Conservation (phyloP, 371 early-diverging fungal species). For the Cokeromyces recurvatus region DNA sequence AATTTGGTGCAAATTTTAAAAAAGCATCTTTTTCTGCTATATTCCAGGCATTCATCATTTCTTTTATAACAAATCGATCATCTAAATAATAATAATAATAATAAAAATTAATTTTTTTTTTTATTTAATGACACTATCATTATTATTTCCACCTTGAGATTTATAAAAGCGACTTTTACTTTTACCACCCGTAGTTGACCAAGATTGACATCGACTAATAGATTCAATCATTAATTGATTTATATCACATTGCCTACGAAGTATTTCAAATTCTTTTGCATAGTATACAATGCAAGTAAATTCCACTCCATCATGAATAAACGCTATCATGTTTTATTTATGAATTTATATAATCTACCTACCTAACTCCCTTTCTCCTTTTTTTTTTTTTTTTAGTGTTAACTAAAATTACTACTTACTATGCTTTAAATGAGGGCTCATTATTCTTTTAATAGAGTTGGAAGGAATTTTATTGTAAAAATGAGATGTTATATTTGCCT, state of each 20-base stretch:
- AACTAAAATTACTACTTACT: constrained; percentile 18
- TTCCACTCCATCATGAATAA: constrained; percentile 64
- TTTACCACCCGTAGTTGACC: constrained; percentile 85
- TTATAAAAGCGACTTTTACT: constrained; percentile 60
- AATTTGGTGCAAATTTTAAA: constrained; percentile 85
- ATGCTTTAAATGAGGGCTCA: constrained; percentile 40
- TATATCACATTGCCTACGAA: constrained; percentile 76
- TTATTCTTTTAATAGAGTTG: background rate
- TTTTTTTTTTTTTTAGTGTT: no score
- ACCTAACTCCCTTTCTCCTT: no score
- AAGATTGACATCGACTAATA: constrained; percentile 72
- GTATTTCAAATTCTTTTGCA: constrained; percentile 81
- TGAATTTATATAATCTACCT: no score
- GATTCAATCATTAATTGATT: constrained; percentile 74
- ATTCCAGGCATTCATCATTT: constrained; percentile 72
- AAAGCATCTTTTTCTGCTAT: constrained; percentile 84
- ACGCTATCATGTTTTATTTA: constrained; percentile 38
- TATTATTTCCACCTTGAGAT: constrained; percentile 64
- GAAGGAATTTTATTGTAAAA: constrained; percentile 18
- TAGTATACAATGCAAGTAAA: constrained; percentile 83
- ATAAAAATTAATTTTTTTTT: no score
- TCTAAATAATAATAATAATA: constrained; percentile 40
- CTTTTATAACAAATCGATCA: constrained; percentile 84
- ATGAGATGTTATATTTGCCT: constrained; percentile 23
- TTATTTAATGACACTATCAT: no score